Evolutionary conservation across 2,329 filamentous ascomycete species (phyloP), one percentile per base, ranked within the genome.

Genomic region (Neoscytalidium dimidiatum): DNA sequence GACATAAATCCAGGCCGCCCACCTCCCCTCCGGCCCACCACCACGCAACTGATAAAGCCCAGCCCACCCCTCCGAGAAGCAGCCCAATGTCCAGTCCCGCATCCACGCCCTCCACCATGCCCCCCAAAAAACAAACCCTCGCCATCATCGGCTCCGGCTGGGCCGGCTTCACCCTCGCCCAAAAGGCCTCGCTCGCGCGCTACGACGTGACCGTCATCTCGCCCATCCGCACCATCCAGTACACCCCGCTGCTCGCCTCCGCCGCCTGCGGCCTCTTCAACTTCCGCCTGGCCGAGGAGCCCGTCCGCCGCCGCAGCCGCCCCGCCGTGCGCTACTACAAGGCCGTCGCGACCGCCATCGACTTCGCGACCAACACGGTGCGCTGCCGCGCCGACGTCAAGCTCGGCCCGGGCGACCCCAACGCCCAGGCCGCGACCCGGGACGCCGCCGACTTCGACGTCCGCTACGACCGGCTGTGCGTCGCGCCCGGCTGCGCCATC

Each of bases 251-350:
- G 1, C 75, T 83, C 64, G 66, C 63, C 66, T 68, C 64, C 38
- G 80, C 80, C 35, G 80, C 81, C 11, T 79, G 78, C 49, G 80
- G 79, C 0, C 74, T 81, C 35, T 82, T 82, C 73, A 75, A 81
- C 64, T 81, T 81, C 66, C 75, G 78, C 14, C 74, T 82, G 1
- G 80, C 80, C 23, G 80, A 82, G 67, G 80, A 82, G 68, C 79
- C 80, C 1, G 69, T 82, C 5, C 73, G 79, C 9, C 71, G 77
- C 21, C 72, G 75, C 46, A 68, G 70, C 28, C 70, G 75, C 6
- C 66, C 60, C 23, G 48, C 64, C 2, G 68, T 70, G 6, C 66
- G 70, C 29, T 80, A 78, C 66, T 73, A 78, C 71, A 81, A 82
- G 69, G 80, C 79, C 23, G 70, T 70, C 23, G 80, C 78, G 1